phyloP scores from a whole-genome alignment of 2,329 filamentous ascomycete genomes.

The Cladorrhinum sp. region DNA sequence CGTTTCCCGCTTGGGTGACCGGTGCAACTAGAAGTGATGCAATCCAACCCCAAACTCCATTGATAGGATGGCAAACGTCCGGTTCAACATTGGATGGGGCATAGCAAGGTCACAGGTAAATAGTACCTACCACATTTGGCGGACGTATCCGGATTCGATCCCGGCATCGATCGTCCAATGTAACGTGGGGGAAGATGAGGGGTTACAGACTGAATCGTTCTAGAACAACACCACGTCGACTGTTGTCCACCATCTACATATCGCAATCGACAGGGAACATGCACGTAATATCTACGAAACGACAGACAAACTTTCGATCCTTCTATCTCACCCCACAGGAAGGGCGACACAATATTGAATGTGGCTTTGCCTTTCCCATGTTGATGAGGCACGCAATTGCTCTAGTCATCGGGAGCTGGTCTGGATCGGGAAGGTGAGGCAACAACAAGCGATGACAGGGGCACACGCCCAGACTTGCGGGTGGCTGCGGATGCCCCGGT shows the following conservation, averaged over 20 bases:
- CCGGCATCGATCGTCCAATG: background rate
- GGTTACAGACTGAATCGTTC: background rate
- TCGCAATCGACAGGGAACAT: background rate
- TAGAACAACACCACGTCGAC: background rate
- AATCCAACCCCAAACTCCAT: background rate
- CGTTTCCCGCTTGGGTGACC: background rate
- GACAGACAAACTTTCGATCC: background rate
- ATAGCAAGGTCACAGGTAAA: background rate
- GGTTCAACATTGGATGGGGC: background rate
- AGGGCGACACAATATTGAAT: background rate
- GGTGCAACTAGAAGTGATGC: too few species aligned
- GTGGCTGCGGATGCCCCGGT: slow-evolving; percentile 4
- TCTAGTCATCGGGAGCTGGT: slow-evolving; percentile 1
- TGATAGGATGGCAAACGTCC: background rate
- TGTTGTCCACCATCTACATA: background rate
- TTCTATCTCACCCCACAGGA: background rate
- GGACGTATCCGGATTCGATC: background rate
- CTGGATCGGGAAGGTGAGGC: slow-evolving; percentile 7
- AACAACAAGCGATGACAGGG: background rate
- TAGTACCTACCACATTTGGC: background rate
- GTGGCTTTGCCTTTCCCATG: background rate
- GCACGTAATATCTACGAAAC: background rate
- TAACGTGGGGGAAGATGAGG: background rate
- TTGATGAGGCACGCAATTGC: slow-evolving; percentile 1
- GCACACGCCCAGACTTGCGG: background rate